Evolutionary conservation across 148 eudicot species (phyloP), one percentile per base, ranked within the genome.

Genomic region (Limonium bicolor): DNA sequence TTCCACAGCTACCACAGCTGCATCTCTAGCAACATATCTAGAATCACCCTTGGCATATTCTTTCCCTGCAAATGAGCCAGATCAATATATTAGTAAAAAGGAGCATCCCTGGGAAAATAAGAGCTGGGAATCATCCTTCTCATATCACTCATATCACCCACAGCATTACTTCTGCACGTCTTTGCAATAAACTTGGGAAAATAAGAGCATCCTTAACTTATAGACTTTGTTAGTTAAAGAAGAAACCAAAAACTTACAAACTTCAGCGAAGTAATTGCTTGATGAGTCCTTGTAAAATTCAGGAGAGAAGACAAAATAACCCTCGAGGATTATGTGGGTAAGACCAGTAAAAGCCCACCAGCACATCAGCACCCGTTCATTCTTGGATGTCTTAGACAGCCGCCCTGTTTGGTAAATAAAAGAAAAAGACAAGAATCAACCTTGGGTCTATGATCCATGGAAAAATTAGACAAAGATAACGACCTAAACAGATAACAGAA

Each of bases 1-100:
- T 72, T 87, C 96, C 35, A 87, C 69, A n/a, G 90, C 46, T 34
- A 87, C 64, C 35, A 75, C 51, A 51, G 61, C 81, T 28, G 86
- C 52, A 50, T 88, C 96, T 46, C 86, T 67, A 27, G 54, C 76
- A n/a, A 51, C 96, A 40, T 88, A 88, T 63, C 94, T 72, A 48
- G 94, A 83, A 57, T 88, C 96, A 43, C 96, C 96, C 63, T 69
- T 79, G 77, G 86, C 74, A 48, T 83, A 88, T 58, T 87, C 96
- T 66, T 87, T 87, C 96, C 96, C 96, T 87, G 60, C 11, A 13
- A 30, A 35, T 24, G n/a, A n/a, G n/a, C n/a, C n/a, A n/a, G 3
- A 38, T 53, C 6, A 46, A 26, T 39, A 17, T 17, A 19, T 8
- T 24, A 17, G 41, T 31, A n/a, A 12, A 24, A 34, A 28, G 29